Conservation (phyloP, 306 rosid genomes). For the Rubus idaeus region DNA sequence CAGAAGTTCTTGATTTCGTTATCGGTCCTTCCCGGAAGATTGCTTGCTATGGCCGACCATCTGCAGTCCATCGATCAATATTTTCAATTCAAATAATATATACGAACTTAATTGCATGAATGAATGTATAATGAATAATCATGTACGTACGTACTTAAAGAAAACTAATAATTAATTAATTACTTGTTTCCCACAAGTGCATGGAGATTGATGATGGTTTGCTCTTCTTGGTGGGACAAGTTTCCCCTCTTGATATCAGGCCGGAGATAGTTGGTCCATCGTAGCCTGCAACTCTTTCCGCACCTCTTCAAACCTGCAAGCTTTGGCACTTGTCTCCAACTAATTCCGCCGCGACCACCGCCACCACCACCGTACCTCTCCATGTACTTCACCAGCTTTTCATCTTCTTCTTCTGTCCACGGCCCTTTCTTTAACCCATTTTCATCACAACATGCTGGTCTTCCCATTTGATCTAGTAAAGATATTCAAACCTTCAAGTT, state of each 20-base stretch:
- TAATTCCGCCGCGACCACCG: not conserved
- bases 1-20: constrained; percentile 84
- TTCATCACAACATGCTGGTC: constrained; percentile 17
- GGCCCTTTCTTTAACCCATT: constrained; percentile 47
- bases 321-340: constrained; percentile 79
- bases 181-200: constrained; percentile 76
- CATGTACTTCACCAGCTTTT: constrained; percentile 46
- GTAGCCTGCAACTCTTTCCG: constrained; percentile 72
- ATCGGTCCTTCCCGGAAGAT: constrained; percentile 81
- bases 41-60: constrained; percentile 82
- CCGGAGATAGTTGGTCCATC: constrained; percentile 80
- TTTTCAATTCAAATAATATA: not conserved
- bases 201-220: constrained; percentile 61
- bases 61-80: constrained; percentile 27
- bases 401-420: constrained; percentile 48
- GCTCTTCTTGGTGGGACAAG: constrained; percentile 58
- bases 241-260: constrained; percentile 83
- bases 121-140: not conserved
- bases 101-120: too few relatives aligned
- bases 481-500: not conserved
- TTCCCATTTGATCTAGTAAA: not conserved
- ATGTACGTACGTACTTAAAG: not conserved
- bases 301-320: constrained; percentile 83
- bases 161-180: not conserved
- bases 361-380: constrained; percentile 56